Percentiles rank a stretch among this genome's conserved stretches.
Evolutionary conservation across 768 basidiomycete species (phyloP).

Genomic region (Kwoniella pini): DNA sequence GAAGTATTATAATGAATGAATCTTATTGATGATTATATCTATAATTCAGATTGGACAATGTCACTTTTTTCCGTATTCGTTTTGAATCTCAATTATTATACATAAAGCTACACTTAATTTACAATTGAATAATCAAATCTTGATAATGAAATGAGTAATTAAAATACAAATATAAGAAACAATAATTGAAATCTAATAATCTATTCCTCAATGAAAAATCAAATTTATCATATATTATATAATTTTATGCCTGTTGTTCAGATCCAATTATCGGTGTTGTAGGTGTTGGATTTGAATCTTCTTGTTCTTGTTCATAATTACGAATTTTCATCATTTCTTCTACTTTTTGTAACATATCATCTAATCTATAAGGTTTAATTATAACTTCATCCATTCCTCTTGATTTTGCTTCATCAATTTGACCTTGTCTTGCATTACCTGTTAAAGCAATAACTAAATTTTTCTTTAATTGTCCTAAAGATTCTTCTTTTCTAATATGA

Average conservation of each 20-base stretch:
- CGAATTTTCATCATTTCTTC: constrained; percentile 39
- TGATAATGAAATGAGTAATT: no score
- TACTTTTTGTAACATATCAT: constrained; percentile 38
- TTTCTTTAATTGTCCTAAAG: constrained; percentile 28
- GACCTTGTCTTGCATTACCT: constrained; percentile 52
- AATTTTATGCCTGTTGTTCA: no score
- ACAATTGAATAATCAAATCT: no score
- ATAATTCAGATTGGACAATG: no score
- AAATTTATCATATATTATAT: no score
- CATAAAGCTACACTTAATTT: no score
- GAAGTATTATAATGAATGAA: constrained; percentile 43
- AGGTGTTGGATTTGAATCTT: neutral
- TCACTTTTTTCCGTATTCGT: no score
- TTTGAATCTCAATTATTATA: no score
- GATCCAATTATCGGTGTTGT: neutral
- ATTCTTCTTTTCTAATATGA: constrained; percentile 46
- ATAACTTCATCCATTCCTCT: constrained; percentile 51
- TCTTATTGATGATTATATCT: neutral
- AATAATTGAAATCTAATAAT: no score
- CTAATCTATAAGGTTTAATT: constrained; percentile 48
- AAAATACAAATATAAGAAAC: no score
- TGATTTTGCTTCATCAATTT: constrained; percentile 49
- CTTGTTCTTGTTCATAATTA: neutral
- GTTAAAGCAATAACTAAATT: constrained; percentile 50
- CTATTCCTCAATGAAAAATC: no score